These are phyloP conservation scores for Strobilomyces echinocephalus DNA, from an alignment of 768 basidiomycete species.

Conservation along the genomic window DNA sequence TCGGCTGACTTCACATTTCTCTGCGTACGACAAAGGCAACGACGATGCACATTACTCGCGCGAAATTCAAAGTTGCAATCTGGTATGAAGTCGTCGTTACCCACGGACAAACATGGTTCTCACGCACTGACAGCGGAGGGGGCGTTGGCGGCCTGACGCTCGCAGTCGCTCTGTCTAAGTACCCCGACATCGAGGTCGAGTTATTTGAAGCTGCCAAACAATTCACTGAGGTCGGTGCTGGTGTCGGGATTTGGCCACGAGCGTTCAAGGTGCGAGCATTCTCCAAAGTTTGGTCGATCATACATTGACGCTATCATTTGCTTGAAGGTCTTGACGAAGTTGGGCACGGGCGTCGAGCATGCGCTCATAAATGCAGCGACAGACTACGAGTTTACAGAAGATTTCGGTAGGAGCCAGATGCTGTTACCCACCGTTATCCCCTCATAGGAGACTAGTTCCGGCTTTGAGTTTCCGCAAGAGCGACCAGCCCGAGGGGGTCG, in stretches of 20 bases:
- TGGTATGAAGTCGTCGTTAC: conserved; percentile 13
- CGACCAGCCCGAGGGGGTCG: conserved; percentile 51
- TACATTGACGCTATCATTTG: background rate
- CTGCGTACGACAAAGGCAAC: background rate
- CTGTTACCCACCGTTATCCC: background rate
- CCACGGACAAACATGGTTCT: background rate
- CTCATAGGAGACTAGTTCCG: conserved; percentile 36
- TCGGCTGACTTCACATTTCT: background rate
- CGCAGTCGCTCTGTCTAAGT: conserved; percentile 34
- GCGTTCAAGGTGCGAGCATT: conserved; percentile 20
- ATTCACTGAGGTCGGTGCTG: conserved; percentile 56
- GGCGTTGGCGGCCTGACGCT: conserved; percentile 39
- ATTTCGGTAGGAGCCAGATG: conserved; percentile 14
- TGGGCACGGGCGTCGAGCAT: conserved; percentile 17
- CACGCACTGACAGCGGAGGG: conserved; percentile 31
- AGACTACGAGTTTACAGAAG: conserved; percentile 20
- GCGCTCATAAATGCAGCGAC: conserved; percentile 16
- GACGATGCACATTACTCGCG: conserved; percentile 7
- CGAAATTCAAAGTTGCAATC: conserved; percentile 28
- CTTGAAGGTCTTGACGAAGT: conserved; percentile 20
- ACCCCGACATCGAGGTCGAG: conserved; percentile 51
- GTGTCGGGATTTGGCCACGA: conserved; percentile 47
- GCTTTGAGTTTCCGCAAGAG: conserved; percentile 56
- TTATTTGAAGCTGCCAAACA: conserved; percentile 50
- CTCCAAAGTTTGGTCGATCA: background rate